Conservation (phyloP, 176 grass and related monocot genomes). For the Cymbopogon citratus region DNA sequence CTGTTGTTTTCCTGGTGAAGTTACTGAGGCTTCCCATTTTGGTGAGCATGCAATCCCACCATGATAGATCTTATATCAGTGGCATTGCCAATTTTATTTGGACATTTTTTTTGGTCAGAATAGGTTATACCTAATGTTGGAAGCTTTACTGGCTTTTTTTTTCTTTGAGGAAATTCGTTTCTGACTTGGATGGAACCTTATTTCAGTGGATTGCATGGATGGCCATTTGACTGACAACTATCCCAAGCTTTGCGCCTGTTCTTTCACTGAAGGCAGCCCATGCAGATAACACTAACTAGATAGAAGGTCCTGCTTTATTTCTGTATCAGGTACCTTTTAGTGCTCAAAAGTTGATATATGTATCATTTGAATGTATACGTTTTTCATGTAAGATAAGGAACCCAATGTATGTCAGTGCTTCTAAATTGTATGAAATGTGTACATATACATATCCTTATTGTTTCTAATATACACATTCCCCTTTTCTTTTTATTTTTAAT, state of each 20-base stretch:
- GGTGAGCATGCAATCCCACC: slow-evolving; percentile 4
- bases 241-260: neutral
- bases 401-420: neutral
- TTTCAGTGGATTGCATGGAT: neutral
- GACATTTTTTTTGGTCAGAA: neutral
- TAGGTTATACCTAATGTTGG: neutral
- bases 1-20: neutral
- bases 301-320: neutral
- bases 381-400: neutral
- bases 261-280: neutral
- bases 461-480: neutral
- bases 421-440: neutral
- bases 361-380: neutral
- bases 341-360: neutral
- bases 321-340: neutral
- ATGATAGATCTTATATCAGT: neutral
- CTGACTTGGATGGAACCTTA: neutral
- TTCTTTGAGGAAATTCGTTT: neutral
- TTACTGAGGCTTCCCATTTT: neutral
- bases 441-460: neutral
- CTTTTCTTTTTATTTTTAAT: neutral
- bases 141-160: neutral
- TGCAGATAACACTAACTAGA: neutral
- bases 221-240: neutral
- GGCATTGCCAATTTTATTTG: neutral